Conservation (phyloP, 352 stramenopile genomes). For the Phytopythium sindhum region DNA sequence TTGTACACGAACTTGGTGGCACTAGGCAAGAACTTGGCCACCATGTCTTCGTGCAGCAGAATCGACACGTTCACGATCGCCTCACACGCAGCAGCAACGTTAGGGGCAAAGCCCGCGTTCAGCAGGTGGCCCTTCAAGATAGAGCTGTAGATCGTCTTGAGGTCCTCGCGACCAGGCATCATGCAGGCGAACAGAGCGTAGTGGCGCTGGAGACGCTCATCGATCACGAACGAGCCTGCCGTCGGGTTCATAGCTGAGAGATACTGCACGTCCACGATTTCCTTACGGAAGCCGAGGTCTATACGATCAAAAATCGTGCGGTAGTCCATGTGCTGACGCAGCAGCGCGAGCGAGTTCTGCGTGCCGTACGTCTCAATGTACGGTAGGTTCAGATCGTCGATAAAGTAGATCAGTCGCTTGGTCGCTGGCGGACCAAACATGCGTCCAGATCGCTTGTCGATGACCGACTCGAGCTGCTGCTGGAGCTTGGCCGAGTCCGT, state of each 20-base stretch:
- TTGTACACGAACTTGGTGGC: constrained; percentile 99
- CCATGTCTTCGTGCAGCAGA: constrained; percentile 91
- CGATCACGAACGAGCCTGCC: constrained; percentile 96
- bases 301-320: constrained; percentile 93
- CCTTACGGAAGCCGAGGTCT: constrained; percentile 96
- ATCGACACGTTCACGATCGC: constrained; percentile 91
- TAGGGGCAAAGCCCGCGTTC: constrained; percentile 67
- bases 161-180: constrained; percentile 93
- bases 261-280: constrained; percentile 96
- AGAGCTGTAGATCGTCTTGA: constrained; percentile 95
- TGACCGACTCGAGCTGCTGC: constrained; percentile 95
- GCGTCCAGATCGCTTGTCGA: constrained; percentile 94
- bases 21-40: constrained; percentile 92
- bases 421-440: constrained; percentile 95
- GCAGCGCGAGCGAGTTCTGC: constrained; percentile 93
- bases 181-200: constrained; percentile 95
- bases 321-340: constrained; percentile 97
- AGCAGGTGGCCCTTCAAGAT: constrained; percentile 94
- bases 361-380: constrained; percentile 97
- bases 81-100: constrained; percentile 64
- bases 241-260: constrained; percentile 97
- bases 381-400: constrained; percentile 96
- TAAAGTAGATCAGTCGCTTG: constrained; percentile 96
- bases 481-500: constrained; percentile 94
- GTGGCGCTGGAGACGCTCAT: constrained; percentile 94